Base-by-base conservation (phyloP, 2,329 filamentous ascomycete species). In the Graphiopsis chlorocephala region DNA sequence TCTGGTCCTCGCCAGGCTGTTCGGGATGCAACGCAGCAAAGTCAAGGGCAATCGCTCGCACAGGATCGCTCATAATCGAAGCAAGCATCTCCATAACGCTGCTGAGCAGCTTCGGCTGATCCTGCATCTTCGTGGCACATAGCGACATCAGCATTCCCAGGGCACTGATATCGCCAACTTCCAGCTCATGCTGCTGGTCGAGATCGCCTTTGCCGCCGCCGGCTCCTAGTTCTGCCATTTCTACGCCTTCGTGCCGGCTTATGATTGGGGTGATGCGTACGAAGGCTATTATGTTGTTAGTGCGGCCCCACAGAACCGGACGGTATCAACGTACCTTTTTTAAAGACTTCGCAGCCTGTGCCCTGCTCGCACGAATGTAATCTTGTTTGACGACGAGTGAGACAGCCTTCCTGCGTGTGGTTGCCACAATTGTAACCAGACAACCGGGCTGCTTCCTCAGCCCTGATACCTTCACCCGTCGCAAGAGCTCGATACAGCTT, bases 281-380 rank as follows among this genome's bases (percentile, higher is more conserved):
- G 0, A 90, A 84, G 0, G 84, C 73, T 75, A 47, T 8, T 28
- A 7, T n/a, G 15, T 55, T 17, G 28, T 62, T 28, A 53, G 60
- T 14, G 23, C 20, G 15, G 14, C 6, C 28, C 4, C 11, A 14
- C 11, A 8, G 11, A 56, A 11, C 5, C n/a, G 81, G 1, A 78
- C 17, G 74, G 7, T n/a, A 3, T 26, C 26, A 17, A 28, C 67
- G 53, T 56, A 74, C 73, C 67, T 66, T 74, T 70, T 47, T 73
- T 68, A 81, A 88, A 69, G 0, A 82, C 78, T 0, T 79, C 72
- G 69, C 90, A 92, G 25, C 83, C 82, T 65, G 84, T 86, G 0
- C 88, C 90, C 67, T 86, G 89, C 72, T 96, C 93, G 70, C 94
- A 97, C 72, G 92, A 96, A 75, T 98, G 94, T 7, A 98, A 81